Conservation (phyloP, 768 basidiomycete genomes). For the Piloderma croceum region DNA sequence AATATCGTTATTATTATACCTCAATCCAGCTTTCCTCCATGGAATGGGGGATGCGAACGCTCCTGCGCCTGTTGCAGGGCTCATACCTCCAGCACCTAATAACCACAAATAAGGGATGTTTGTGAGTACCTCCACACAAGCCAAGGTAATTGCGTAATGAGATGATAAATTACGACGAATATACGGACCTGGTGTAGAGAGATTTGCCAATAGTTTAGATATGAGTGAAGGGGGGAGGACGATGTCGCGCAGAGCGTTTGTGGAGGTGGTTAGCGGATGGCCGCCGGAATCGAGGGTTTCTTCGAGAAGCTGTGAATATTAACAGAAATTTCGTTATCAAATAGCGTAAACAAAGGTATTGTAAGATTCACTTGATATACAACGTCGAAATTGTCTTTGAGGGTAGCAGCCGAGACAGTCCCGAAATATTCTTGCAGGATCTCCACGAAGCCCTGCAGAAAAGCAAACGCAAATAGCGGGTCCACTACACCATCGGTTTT, state of each 20-base stretch:
- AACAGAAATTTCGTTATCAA: too few relatives aligned
- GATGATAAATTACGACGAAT: conserved; percentile 32
- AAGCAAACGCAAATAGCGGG: conserved; percentile 84
- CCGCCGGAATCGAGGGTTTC: conserved; percentile 94
- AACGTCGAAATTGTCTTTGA: conserved; percentile 91
- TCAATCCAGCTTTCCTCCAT: conserved; percentile 82
- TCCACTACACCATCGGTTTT: too few relatives aligned
- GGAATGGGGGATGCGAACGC: conserved; percentile 88
- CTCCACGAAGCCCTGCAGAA: conserved; percentile 78
- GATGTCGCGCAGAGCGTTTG: conserved; percentile 87
- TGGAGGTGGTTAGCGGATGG: conserved; percentile 85
- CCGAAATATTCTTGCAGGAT: conserved; percentile 86
- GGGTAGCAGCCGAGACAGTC: conserved; percentile 65
- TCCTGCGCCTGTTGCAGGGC: conserved; percentile 33
- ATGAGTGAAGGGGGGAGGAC: conserved; percentile 88
- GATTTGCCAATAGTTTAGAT: conserved; percentile 57
- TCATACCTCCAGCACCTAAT: conserved; percentile 36
- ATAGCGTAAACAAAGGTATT: too few relatives aligned
- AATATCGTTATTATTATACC: conserved; percentile 85
- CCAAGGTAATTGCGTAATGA: background rate
- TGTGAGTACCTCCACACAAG: conserved; percentile 9
- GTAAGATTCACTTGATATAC: conserved; percentile 73
- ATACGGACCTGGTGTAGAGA: conserved; percentile 42
- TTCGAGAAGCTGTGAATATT: conserved; percentile 75
- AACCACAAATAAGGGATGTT: too few relatives aligned